Conservation (phyloP, 257 asterid genomes). For the Solanum bukasovii region DNA sequence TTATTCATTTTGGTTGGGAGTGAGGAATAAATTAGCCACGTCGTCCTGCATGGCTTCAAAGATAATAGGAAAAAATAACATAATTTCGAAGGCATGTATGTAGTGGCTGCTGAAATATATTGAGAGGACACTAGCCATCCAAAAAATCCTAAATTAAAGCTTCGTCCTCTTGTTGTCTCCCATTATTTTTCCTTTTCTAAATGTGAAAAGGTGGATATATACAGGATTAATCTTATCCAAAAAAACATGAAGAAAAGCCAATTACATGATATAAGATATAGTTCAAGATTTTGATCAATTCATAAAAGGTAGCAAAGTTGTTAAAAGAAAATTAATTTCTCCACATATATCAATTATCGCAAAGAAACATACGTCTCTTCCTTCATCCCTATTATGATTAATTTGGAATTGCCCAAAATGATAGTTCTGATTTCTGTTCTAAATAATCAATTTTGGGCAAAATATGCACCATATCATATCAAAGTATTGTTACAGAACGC, state of each 20-base stretch:
- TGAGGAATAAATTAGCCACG: background rate
- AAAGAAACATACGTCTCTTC: background rate
- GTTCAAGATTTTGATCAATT: background rate
- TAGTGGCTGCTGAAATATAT: background rate
- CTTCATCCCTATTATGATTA: background rate
- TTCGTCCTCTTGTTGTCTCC: background rate
- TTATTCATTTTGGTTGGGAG: background rate
- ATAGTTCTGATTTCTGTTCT: background rate
- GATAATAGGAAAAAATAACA: background rate
- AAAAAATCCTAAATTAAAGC: background rate
- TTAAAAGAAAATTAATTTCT: background rate
- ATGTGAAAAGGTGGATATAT: too few species aligned
- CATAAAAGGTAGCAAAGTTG: background rate
- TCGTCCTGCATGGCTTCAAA: background rate
- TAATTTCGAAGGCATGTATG: background rate
- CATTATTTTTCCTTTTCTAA: too few species aligned
- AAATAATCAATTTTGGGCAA: background rate
- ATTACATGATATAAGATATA: too few species aligned
- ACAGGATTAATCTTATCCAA: too few species aligned
- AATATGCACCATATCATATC: background rate
- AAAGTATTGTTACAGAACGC: background rate
- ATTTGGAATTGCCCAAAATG: background rate
- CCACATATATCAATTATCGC: background rate
- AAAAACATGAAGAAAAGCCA: too few species aligned
- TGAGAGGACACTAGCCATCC: background rate